Evolutionary conservation across 371 early-diverging fungal species (phyloP), one percentile per base, ranked within the genome.

Genomic region (Zopfochytrium polystomum): DNA sequence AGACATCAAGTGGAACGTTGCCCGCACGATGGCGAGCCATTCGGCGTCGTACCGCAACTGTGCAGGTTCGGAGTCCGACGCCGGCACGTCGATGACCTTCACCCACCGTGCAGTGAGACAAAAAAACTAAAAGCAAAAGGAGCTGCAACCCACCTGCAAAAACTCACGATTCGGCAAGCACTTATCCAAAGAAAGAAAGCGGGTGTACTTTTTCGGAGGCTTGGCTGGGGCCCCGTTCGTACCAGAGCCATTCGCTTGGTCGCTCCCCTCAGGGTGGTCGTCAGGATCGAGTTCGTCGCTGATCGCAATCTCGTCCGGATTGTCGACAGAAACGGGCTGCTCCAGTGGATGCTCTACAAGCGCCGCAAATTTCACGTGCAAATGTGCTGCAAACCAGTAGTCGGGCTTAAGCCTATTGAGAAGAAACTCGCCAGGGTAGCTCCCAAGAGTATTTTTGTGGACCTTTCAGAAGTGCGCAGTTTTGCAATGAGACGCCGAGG

Each of bases 351-450:
- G 84, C 13, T 70, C 49, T 7, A 89, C 80, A 0, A 85, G 26
- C 1, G 94, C 96, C 26, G 86, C 73, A 68, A 85, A 96, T 27
- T 88, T 82, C n/a, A 94, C 93, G 65, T 98, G 97, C 58, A 95
- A 63, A 63, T 84, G 67, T 1, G 95, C 95, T 6, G 94, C 72
- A 65, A 95, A 95, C 98, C 98, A 98, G 71, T 81, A 89, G 1
- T 68, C 58, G 2, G 98, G 98, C 45, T 86, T 77, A 34, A 97
- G 50, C 31, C 79, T 71, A 27, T 82, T 68, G 47, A 97, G 60
- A 11, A 97, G 70, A 34, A 81, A 43, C 31, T 87, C 85, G 56
- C 76, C 81, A 0, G 87, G 78, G 0, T 80, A 76, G 52, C 87
- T 88, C 4, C 98, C 98, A 18, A 98, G 70, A 0, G 80, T 82